Evolutionary conservation across 169 alveolate species (phyloP).

Genomic region (Plasmodium inui): DNA sequence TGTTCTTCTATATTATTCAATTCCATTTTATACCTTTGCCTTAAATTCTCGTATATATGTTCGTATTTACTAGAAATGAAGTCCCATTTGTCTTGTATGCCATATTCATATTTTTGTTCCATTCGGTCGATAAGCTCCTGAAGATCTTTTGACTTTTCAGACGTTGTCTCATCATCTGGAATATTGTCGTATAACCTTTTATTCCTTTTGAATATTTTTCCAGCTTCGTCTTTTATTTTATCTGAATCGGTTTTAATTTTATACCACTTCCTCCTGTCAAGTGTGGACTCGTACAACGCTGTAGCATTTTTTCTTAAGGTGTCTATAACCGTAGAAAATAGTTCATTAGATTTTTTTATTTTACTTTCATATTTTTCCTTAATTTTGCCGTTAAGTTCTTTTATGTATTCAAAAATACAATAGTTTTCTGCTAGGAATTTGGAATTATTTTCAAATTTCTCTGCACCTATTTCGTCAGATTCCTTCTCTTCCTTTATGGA

Average conservation of each 20-base stretch:
- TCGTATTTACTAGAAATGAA: neutral
- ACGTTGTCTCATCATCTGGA: neutral
- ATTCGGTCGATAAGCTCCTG: neutral
- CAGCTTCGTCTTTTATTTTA: neutral
- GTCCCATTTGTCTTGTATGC: neutral
- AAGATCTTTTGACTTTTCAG: neutral
- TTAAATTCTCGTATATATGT: neutral
- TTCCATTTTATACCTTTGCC: neutral
- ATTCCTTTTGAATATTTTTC: neutral
- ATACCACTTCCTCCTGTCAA: neutral
- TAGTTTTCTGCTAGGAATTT: neutral
- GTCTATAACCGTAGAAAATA: conserved; percentile 2
- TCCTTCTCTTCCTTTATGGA: neutral
- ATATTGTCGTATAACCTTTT: neutral
- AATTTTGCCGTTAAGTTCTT: neutral
- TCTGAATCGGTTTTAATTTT: neutral
- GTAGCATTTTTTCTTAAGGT: neutral
- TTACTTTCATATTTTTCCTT: neutral
- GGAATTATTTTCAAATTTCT: neutral
- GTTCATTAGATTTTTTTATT: neutral
- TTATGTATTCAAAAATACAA: neutral
- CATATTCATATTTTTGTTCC: neutral
- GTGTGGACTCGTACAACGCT: neutral
- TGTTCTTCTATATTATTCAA: neutral
- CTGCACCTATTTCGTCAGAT: neutral